Base-by-base conservation (phyloP, 2,329 filamentous ascomycete genomes). In the Ophiostoma ulmi region DNA sequence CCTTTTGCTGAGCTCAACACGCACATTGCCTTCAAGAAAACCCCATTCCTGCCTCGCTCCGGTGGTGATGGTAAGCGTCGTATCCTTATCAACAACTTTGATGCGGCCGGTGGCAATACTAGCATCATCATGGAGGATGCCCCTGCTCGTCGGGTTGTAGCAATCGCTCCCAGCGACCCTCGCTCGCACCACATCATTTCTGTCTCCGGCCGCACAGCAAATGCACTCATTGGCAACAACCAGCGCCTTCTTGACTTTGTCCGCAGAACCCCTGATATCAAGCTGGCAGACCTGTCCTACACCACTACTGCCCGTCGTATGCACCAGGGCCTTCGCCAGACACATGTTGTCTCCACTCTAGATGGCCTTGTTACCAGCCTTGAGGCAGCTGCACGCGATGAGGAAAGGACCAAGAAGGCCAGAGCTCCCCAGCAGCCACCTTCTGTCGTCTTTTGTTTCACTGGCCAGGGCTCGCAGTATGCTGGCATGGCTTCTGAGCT, bases 31-130 rank as follows among this genome's bases (percentile, higher is more conserved):
- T 82, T 85, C 72, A 80, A 87, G 73, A 76, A 81, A 67, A 85
- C 83, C 0, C 81, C 83, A 0, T 86, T 86, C 78, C n/a, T 65
- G 36, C 75, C 75, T 72, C 81, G 87, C 68, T 79, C 78, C 39
- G 80, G 85, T 66, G 81, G 80, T 22, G 63, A 65, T 20, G 81
- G 81, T 75, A 82, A 81, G 3, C 80, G 83, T 44, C 78, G 81
- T 5, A 79, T 85, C 11, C 86, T 86, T 72, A 78, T 90, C 73
- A 92, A 92, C 80, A 91, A 90, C 79, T 91, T 91, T 76, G 87
- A 86, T 73, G 90, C 90, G 7, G 88, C 90, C 11, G 63, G 63
- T 70, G 90, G 90, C 41, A 92, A 92, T 78, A 91, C 89, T 1
- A 86, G 88, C 20, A 77, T 91, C 35, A 77, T 92, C 7, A 75